These are phyloP conservation scores for Fusarium caatingaense DNA, from an alignment of 2,329 filamentous ascomycete genomes.

Conservation along the genomic window DNA sequence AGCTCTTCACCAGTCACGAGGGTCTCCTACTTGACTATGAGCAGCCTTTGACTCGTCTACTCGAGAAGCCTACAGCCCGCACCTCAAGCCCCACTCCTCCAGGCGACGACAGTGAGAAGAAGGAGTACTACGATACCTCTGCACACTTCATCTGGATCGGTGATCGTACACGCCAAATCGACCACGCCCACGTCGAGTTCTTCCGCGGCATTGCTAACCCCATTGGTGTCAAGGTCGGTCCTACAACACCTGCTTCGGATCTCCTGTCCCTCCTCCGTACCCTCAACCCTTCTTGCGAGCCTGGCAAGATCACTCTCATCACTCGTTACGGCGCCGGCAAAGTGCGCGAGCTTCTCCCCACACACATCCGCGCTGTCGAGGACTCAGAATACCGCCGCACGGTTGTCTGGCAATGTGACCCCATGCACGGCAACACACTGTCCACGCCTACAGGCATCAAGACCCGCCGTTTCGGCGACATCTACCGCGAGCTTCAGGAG, in stretches of 20 bases:
- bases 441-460: conserved; percentile 83
- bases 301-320: conserved; percentile 95
- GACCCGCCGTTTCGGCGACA: conserved; percentile 90
- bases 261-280: conserved; percentile 83
- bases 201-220: conserved; percentile 97
- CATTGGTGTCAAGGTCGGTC: conserved; percentile 95
- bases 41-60: conserved; percentile 81
- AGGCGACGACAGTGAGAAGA: conserved; percentile 49
- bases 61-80: conserved; percentile 69
- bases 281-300: conserved; percentile 83
- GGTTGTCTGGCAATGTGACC: conserved; percentile 98
- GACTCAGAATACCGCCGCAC: conserved; percentile 72
- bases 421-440: conserved; percentile 90
- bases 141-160: conserved; percentile 99
- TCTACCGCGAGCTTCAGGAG: conserved; percentile 86
- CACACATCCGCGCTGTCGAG: conserved; percentile 90
- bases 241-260: conserved; percentile 81
- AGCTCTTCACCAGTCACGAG: conserved; percentile 96
- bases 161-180: conserved; percentile 92
- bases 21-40: conserved; percentile 95
- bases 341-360: conserved; percentile 79
- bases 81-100: conserved; percentile 57
- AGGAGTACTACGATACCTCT: conserved; percentile 91
- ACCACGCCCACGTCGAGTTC: conserved; percentile 95
- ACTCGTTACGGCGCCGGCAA: conserved; percentile 89